Percentiles rank a stretch among this genome's conserved stretches.
These are phyloP conservation scores for Candida tibetensis DNA, from an alignment of 805 yeast species.

Conservation along the genomic window DNA sequence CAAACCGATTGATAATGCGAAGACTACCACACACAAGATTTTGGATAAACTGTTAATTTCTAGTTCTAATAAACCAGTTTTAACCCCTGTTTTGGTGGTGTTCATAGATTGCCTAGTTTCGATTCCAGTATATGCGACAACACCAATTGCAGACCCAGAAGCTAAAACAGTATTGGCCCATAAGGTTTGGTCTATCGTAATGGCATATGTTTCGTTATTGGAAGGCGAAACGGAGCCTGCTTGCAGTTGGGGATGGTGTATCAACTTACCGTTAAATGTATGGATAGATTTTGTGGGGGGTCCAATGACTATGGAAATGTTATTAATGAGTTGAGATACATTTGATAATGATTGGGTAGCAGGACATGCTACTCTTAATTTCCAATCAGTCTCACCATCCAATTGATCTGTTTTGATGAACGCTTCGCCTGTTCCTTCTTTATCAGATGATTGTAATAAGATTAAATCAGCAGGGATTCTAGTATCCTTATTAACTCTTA, in stretches of 20 bases:
- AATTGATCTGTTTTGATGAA: conserved; percentile 96
- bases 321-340: conserved; percentile 50
- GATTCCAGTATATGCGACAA: conserved; percentile 83
- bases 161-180: conserved; percentile 99
- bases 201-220: conserved; percentile 52
- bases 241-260: conserved; percentile 39
- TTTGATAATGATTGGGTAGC: conserved; percentile 59
- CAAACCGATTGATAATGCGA: conserved; percentile 67
- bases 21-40: conserved; percentile 83
- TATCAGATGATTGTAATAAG: conserved; percentile 68
- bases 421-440: conserved; percentile 76
- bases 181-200: conserved; percentile 84
- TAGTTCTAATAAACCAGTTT: conserved; percentile 83
- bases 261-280: conserved; percentile 70
- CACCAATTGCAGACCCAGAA: conserved; percentile 86
- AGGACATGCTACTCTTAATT: conserved; percentile 74
- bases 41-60: conserved; percentile 90
- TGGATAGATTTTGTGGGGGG: conserved; percentile 85
- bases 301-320: conserved; percentile 59
- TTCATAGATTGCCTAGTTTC: conserved; percentile 96
- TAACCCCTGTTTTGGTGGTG: conserved; percentile 82
- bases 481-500: conserved; percentile 71
- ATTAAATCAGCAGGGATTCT: conserved; percentile 94
- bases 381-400: conserved; percentile 99
- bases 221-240: conserved; percentile 18